phyloP scores from a whole-genome alignment of 2,329 filamentous ascomycete species.

The Daldinia eschscholtzii region DNA sequence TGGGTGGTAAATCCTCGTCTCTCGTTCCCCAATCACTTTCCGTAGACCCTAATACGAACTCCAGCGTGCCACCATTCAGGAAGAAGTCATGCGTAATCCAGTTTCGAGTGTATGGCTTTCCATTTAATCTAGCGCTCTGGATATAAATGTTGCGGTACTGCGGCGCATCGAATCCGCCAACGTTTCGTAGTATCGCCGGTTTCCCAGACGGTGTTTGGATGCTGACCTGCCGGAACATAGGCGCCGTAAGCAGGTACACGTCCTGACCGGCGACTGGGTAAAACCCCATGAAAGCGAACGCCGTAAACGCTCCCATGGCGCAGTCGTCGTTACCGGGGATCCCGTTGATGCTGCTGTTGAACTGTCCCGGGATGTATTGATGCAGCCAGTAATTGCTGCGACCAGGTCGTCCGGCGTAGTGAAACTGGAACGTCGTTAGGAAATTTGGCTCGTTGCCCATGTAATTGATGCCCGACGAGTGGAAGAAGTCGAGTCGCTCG shows the following conservation, averaged over 20 bases:
- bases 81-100: slow-evolving; percentile 77
- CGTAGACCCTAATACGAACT: slow-evolving; percentile 69
- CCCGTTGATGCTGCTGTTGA: slow-evolving; percentile 73
- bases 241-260: slow-evolving; percentile 65
- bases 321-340: slow-evolving; percentile 70
- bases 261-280: slow-evolving; percentile 68
- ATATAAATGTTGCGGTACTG: slow-evolving; percentile 65
- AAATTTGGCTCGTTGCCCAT: slow-evolving; percentile 74
- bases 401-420: slow-evolving; percentile 76
- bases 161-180: slow-evolving; percentile 50
- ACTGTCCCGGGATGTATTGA: slow-evolving; percentile 74
- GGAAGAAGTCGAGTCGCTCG: slow-evolving; percentile 73
- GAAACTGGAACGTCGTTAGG: slow-evolving; percentile 68
- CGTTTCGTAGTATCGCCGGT: slow-evolving; percentile 63
- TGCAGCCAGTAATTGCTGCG: slow-evolving; percentile 68
- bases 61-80: slow-evolving; percentile 68
- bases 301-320: slow-evolving; percentile 67
- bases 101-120: slow-evolving; percentile 67
- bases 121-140: slow-evolving; percentile 70
- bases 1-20: slow-evolving; percentile 71
- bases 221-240: slow-evolving; percentile 64
- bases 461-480: slow-evolving; percentile 74
- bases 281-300: slow-evolving; percentile 65
- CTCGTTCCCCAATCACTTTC: slow-evolving; percentile 69
- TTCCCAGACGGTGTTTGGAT: slow-evolving; percentile 57